Evolutionary conservation across 352 stramenopile species (phyloP).

Genomic region (Pythium oligandrum): DNA sequence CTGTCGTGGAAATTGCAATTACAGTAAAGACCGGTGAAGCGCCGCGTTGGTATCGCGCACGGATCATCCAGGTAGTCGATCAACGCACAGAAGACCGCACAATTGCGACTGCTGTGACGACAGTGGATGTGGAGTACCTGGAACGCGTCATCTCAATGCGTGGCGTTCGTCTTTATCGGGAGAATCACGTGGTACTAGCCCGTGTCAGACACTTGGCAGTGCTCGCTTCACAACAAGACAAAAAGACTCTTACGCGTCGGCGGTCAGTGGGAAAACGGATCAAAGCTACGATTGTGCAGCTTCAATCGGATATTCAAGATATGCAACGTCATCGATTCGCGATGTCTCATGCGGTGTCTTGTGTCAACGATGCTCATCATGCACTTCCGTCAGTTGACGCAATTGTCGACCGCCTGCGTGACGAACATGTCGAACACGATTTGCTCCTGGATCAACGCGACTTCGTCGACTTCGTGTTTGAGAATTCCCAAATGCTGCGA

Average conservation of each 20-base stretch:
- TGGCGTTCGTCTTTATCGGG: constrained; percentile 25
- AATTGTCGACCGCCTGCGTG: constrained; percentile 33
- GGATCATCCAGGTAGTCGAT: too few relatives aligned
- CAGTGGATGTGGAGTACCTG: constrained; percentile 35
- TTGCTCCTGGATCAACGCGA: constrained; percentile 35
- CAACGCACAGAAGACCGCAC: too few relatives aligned
- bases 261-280: constrained; percentile 8
- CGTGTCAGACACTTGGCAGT: constrained; percentile 12
- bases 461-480: constrained; percentile 64
- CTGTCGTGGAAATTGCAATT: constrained; percentile 24
- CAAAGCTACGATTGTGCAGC: constrained; percentile 8
- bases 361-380: background rate
- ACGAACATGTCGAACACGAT: constrained; percentile 25
- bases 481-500: constrained; percentile 38
- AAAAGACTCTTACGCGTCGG: background rate
- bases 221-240: background rate
- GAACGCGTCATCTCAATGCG: constrained; percentile 15
- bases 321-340: constrained; percentile 3
- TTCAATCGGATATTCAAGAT: constrained; percentile 11
- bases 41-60: too few relatives aligned
- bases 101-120: too few relatives aligned
- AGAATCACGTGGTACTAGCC: constrained; percentile 14
- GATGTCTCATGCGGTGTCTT: background rate
- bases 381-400: constrained; percentile 20
- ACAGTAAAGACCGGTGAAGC: too few relatives aligned